Base-by-base conservation (phyloP, 2,329 filamentous ascomycete species). In the Corinectria fuckeliana region DNA sequence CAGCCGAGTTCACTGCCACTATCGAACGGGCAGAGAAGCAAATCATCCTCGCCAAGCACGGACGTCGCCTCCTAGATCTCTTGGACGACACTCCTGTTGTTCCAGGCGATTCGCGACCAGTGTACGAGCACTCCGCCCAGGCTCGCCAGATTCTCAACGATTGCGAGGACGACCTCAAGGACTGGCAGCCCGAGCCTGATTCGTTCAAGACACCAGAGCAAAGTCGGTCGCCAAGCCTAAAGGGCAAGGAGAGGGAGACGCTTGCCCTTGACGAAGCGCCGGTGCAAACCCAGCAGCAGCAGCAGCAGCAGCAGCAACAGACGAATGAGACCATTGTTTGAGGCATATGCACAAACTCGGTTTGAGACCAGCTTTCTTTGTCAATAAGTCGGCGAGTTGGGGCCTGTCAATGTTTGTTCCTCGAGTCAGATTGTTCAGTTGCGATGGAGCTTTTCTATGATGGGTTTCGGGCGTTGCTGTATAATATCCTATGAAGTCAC, bases 11-110 rank as follows among this genome's bases (percentile, higher is more conserved):
- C 65, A 87, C 91, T 14, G 93, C 93, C 59, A 91, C 93, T 18
- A 96, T 99, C 69, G 95, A 99, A 81, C 91, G 94, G 28, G 93
- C 93, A 21, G 95, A 98, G 81, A 98, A 98, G 81, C 95, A 99
- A 75, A 91, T 94, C 70, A 91, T 99, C 60, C 85, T 99, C 14
- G 94, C 95, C 57, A 91, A 91, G 71, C 93, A 98, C 74, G 94
- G 93, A 18, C 90, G 92, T 54, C 88, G 92, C 41, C 85, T 99
- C 32, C 77, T 99, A 56, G 88, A 90, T 68, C 85, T 96, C 36
- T 85, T 99, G 10, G 95, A 99, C 70, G 94, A 97, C 74, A 89
- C 89, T 0, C 92, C 95, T 0, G 87, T 97, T 26, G 90, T 96
- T 1, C 94, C 94, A 1, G 95, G 95, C 47, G 92, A 97, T 74